Conservation (phyloP, 1,284 basidiomycete species). For the Puccinia brachypodii region DNA sequence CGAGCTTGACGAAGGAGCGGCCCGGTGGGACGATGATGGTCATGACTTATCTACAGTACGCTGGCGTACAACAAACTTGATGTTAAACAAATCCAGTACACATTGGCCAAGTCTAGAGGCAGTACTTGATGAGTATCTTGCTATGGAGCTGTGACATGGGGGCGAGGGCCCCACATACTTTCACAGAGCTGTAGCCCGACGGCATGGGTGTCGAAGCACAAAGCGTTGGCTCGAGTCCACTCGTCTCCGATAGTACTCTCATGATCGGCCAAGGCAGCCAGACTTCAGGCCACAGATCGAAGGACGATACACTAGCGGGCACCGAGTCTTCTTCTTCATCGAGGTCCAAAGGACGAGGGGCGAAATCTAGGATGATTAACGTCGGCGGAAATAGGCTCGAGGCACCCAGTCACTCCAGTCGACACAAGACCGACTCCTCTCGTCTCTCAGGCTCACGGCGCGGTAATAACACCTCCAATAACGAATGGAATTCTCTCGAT, state of each 20-base stretch:
- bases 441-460: neutral
- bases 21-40: too few relatives aligned
- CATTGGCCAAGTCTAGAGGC: too few relatives aligned
- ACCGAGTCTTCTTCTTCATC: neutral
- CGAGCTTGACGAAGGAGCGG: too few relatives aligned
- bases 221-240: neutral
- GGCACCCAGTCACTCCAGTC: neutral
- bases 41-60: too few relatives aligned
- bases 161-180: too few relatives aligned
- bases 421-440: neutral
- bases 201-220: neutral
- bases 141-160: too few relatives aligned
- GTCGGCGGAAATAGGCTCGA: constrained; percentile 16
- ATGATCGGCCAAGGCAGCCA: neutral
- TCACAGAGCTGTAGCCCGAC: neutral
- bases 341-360: constrained; percentile 10
- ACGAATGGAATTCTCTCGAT: constrained; percentile 6
- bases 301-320: neutral
- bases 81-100: too few relatives aligned
- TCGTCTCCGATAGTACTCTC: neutral
- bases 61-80: too few relatives aligned
- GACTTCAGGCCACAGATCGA: neutral
- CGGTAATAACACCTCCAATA: neutral
- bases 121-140: too few relatives aligned
- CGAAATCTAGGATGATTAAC: constrained; percentile 3